phyloP scores from a whole-genome alignment of 2,329 filamentous ascomycete genomes.

The Mollisiaceae sp. region DNA sequence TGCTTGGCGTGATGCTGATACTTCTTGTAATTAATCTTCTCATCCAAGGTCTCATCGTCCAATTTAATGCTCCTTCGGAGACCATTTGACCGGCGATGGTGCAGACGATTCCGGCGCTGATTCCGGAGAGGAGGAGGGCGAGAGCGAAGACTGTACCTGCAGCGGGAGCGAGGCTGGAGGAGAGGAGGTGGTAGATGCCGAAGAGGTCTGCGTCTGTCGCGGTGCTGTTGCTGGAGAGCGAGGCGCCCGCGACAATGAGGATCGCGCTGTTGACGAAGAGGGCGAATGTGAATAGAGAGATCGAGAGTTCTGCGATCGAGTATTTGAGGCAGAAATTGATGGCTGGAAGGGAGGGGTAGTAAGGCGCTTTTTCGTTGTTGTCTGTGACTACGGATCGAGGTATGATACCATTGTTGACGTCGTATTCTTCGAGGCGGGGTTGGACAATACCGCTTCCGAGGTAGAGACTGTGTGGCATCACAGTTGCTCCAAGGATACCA shows the following conservation, averaged over 20 bases:
- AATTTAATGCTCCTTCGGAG: conserved; percentile 78
- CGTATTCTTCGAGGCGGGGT: conserved; percentile 67
- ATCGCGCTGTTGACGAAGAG: conserved; percentile 86
- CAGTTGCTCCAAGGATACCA: conserved; percentile 77
- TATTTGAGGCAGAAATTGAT: conserved; percentile 76
- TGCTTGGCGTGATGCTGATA: conserved; percentile 81
- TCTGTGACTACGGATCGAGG: conserved; percentile 40
- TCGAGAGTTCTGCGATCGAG: conserved; percentile 70
- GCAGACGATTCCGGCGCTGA: conserved; percentile 84
- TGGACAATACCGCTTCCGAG: conserved; percentile 74
- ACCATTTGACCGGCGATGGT: conserved; percentile 92
- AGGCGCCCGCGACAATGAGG: conserved; percentile 79
- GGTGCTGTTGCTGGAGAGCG: conserved; percentile 64
- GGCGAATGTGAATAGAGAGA: conserved; percentile 81
- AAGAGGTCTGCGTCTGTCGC: conserved; percentile 79
- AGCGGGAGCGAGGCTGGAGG: conserved; percentile 69
- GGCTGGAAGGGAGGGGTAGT: conserved; percentile 73
- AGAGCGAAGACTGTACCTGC: conserved; percentile 86
- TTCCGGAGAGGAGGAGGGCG: conserved; percentile 78
- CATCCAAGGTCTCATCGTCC: conserved; percentile 77
- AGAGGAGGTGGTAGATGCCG: conserved; percentile 76
- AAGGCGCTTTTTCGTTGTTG: conserved; percentile 55
- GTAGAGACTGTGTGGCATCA: conserved; percentile 73
- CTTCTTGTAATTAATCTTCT: conserved; percentile 77
- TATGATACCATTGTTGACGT: conserved; percentile 58